Percentiles rank a stretch among this genome's conserved stretches.
Conservation (phyloP, 352 stramenopile genomes). For the Pythium plurisporium region DNA sequence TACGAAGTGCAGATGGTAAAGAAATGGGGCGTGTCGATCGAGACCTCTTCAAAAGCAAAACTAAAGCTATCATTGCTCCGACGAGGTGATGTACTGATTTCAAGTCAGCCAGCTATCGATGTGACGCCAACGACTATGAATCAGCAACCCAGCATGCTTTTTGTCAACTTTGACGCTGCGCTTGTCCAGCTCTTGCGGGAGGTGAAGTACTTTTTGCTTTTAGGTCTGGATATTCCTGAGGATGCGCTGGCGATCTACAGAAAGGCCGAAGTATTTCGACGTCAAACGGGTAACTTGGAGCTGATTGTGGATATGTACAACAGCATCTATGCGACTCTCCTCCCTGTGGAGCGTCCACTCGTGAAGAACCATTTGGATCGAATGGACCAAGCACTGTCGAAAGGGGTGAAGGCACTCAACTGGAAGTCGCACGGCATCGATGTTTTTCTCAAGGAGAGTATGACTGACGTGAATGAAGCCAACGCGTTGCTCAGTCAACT, state of each 20-base stretch:
- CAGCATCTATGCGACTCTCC: conserved; percentile 77
- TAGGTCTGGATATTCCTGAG: conserved; percentile 86
- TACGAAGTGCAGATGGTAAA: conserved; percentile 82
- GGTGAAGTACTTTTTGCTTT: conserved; percentile 92
- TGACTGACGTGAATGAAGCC: conserved; percentile 87
- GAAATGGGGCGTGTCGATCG: conserved; percentile 75
- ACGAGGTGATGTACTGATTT: conserved; percentile 25
- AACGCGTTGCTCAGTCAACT: conserved; percentile 82
- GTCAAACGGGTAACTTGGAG: conserved; percentile 90
- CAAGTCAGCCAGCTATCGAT: background rate
- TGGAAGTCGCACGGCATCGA: conserved; percentile 94
- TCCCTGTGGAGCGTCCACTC: conserved; percentile 88
- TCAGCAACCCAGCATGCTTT: conserved; percentile 32
- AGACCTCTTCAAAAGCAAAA: conserved; percentile 78
- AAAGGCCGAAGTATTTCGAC: conserved; percentile 86
- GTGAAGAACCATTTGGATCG: conserved; percentile 86
- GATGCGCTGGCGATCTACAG: conserved; percentile 91
- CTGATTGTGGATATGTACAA: conserved; percentile 94
- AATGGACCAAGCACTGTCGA: conserved; percentile 86
- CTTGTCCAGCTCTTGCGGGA: conserved; percentile 89
- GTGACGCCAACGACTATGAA: background rate
- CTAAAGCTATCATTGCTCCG: conserved; percentile 85
- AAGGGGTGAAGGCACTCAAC: conserved; percentile 89
- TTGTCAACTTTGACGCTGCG: conserved; percentile 90
- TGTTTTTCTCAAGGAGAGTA: conserved; percentile 87